These are phyloP conservation scores for Zea mays DNA, from an alignment of 176 grass and related monocot genomes.

Conservation along the genomic window DNA sequence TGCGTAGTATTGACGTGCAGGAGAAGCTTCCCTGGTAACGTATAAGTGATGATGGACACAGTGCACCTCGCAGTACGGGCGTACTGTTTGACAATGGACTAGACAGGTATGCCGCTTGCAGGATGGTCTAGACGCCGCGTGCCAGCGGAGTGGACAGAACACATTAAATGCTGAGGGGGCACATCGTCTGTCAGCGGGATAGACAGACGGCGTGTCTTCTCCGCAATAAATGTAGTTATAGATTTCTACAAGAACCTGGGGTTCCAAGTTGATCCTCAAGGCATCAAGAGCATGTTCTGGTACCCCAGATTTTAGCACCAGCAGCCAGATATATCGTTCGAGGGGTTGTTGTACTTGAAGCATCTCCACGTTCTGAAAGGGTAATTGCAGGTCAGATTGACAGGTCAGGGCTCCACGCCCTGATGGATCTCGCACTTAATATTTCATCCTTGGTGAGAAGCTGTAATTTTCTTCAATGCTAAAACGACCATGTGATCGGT, in stretches of 20 bases:
- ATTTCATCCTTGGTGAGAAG: not conserved
- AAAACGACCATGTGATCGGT: not conserved
- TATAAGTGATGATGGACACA: too few relatives aligned
- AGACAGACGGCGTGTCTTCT: too few relatives aligned
- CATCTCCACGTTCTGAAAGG: not conserved
- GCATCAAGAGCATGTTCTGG: slow-evolving; percentile 99
- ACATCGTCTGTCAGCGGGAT: too few relatives aligned
- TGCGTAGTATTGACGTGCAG: too few relatives aligned
- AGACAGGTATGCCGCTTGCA: too few relatives aligned
- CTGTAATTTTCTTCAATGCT: not conserved
- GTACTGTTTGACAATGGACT: too few relatives aligned
- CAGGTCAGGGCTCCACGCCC: not conserved
- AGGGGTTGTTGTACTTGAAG: not conserved
- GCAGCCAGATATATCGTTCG: not conserved
- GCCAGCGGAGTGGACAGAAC: too few relatives aligned
- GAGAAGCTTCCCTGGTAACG: too few relatives aligned
- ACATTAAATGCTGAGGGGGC: too few relatives aligned
- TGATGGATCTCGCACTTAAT: not conserved
- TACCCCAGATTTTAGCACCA: slow-evolving; percentile 57
- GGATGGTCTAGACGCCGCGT: too few relatives aligned
- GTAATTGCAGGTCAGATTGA: not conserved
- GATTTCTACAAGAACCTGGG: slow-evolving; percentile 99
- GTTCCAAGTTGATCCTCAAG: slow-evolving; percentile 90
- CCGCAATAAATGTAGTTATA: too few relatives aligned
- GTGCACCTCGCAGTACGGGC: too few relatives aligned